A percentile compares a stretch with the other conserved stretches of the same genome.
Conservation (phyloP, 257 asterid species). For the Petrea volubilis region DNA sequence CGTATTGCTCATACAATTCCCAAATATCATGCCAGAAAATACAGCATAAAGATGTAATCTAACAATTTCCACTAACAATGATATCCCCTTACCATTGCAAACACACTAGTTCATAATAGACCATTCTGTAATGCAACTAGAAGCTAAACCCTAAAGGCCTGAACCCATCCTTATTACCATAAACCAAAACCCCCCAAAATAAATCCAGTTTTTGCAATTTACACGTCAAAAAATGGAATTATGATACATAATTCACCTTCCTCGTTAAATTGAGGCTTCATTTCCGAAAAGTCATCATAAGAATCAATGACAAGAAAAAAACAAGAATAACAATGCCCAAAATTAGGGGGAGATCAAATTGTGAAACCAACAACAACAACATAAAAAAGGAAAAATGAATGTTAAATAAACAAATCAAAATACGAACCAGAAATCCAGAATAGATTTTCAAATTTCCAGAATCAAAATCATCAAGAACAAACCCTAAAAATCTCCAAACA, state of each 20-base stretch:
- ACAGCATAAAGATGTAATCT: background rate
- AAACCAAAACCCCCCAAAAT: background rate
- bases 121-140: background rate
- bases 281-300: background rate
- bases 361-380: background rate
- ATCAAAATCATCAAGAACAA: background rate
- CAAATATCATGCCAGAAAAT: background rate
- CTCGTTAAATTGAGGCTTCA: background rate
- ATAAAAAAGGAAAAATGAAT: background rate
- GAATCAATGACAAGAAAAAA: background rate
- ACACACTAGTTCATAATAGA: background rate
- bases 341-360: background rate
- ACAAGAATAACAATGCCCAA: background rate
- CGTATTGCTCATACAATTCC: background rate
- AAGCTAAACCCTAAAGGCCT: slow-evolving; percentile 19
- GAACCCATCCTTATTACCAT: background rate
- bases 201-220: background rate
- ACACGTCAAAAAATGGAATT: background rate
- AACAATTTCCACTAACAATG: background rate
- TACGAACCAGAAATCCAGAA: background rate
- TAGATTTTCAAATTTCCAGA: background rate
- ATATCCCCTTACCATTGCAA: background rate
- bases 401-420: background rate
- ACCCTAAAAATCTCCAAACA: background rate
- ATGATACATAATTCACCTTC: background rate